Conservation (phyloP, 1,139 yeast genomes). For the Taphrina betulina region DNA sequence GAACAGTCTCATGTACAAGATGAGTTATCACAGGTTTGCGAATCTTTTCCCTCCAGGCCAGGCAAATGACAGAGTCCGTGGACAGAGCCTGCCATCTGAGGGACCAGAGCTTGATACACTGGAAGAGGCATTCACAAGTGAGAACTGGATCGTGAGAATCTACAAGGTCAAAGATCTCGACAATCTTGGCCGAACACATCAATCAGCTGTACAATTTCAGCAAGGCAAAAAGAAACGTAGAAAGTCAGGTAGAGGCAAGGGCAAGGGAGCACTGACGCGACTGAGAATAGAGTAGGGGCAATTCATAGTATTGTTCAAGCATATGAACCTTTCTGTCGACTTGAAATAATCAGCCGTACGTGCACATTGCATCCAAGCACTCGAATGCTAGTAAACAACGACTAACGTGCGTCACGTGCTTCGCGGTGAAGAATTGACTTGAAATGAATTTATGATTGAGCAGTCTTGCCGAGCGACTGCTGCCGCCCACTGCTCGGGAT, state of each 20-base stretch:
- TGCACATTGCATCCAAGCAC: too few relatives aligned
- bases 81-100: constrained; percentile 59
- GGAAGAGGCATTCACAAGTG: constrained; percentile 93
- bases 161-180: constrained; percentile 91
- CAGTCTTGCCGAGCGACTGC: too few relatives aligned
- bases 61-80: constrained; percentile 82
- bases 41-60: constrained; percentile 69
- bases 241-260: constrained; percentile 4
- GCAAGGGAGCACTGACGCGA: background rate
- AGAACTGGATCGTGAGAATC: constrained; percentile 94
- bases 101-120: constrained; percentile 36
- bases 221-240: constrained; percentile 35
- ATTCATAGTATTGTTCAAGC: too few relatives aligned
- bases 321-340: too few relatives aligned
- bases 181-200: constrained; percentile 70
- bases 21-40: constrained; percentile 78
- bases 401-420: too few relatives aligned
- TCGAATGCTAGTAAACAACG: too few relatives aligned
- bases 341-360: too few relatives aligned
- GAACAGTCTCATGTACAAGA: constrained; percentile 88
- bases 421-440: too few relatives aligned
- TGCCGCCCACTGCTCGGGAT: too few relatives aligned
- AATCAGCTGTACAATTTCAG: constrained; percentile 37
- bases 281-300: constrained; percentile 5
- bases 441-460: too few relatives aligned